Evolutionary conservation across 148 eudicot species (phyloP).

Genomic region (Cornus florida): DNA sequence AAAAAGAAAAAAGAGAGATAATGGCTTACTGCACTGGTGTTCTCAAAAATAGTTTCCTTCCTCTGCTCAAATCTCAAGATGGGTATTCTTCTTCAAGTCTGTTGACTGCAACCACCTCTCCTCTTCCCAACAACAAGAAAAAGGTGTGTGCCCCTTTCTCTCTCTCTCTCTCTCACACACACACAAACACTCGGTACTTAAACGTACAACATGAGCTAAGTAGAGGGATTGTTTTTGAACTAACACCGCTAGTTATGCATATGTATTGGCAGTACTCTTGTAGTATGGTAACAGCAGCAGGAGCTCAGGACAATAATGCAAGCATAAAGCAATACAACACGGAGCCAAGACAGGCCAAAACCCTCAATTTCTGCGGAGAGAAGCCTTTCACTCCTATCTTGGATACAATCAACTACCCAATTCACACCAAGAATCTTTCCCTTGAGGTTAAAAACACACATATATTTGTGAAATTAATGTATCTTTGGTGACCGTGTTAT

Average conservation of each 20-base stretch:
- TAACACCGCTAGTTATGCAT: not conserved
- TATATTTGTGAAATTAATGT: too few relatives aligned
- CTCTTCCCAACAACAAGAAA: not conserved
- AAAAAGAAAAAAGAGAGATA: conserved; percentile 9
- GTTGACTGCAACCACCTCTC: not conserved
- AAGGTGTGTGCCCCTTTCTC: conserved; percentile 6
- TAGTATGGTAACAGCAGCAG: conserved; percentile 1
- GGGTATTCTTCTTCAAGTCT: not conserved
- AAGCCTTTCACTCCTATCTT: conserved; percentile 35
- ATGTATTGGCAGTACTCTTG: not conserved
- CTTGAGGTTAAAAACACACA: conserved; percentile 12
- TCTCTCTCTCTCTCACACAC: conserved; percentile 3
- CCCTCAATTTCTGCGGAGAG: conserved; percentile 29
- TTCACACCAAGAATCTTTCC: conserved; percentile 40
- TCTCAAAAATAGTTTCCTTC: conserved; percentile 8
- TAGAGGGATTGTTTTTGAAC: too few relatives aligned
- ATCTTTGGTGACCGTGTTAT: not conserved
- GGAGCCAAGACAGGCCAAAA: not conserved
- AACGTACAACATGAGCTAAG: not conserved
- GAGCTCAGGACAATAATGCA: conserved; percentile 8
- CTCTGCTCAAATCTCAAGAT: conserved; percentile 5
- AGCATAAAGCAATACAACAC: not conserved
- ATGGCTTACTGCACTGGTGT: conserved; percentile 10
- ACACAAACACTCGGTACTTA: too few relatives aligned
- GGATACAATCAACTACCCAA: conserved; percentile 38